Base-by-base conservation (phyloP, 192 early-diverging fungal species). In the Lobosporangium transversale region DNA sequence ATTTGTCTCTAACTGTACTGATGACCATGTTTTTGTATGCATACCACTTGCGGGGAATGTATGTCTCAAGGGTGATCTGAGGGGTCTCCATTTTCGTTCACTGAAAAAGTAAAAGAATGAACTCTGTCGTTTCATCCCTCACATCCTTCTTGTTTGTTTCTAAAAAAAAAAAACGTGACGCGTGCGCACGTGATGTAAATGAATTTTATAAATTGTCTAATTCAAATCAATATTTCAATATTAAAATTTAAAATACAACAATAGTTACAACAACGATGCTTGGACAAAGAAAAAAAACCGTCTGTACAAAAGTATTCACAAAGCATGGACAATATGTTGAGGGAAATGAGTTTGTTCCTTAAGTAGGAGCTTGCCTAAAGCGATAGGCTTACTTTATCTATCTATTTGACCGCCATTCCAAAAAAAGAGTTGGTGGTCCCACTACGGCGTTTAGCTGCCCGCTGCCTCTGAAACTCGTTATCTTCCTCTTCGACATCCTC, bases 11-110 rank as follows among this genome's bases (percentile, higher is more conserved):
- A n/a, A n/a, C n/a, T n/a, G n/a, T n/a, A n/a, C n/a, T n/a, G n/a
- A n/a, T n/a, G n/a, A n/a, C n/a, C n/a, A n/a, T 40, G 37, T 40
- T 14, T 40, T 14, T 14, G 7, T 7, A 40, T 7, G 37, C 31
- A 43, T 58, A 62, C 71, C 71, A 61, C 63, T 66, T 66, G 71
- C 63, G 58, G 51, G 63, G 63, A 35, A 59, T 51, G 71, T 67
- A 60, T 51, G 49, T 62, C 71, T 66, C 58, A 23, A 66, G 64
- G 42, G 58, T 65, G 64, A 52, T 35, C 15, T 55, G 27, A 31
- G 69, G 52, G 54, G 60, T 56, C 62, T 65, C 57, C 62, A 75
- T 59, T 53, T 75, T 40, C 31, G 60, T 61, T 32, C 35, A 66
- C 64, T 58, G n/a, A n/a, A n/a, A 50, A 76, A 66, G 68, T 60